Conservation (phyloP, 257 asterid species). For the Gynochthodes officinalis region DNA sequence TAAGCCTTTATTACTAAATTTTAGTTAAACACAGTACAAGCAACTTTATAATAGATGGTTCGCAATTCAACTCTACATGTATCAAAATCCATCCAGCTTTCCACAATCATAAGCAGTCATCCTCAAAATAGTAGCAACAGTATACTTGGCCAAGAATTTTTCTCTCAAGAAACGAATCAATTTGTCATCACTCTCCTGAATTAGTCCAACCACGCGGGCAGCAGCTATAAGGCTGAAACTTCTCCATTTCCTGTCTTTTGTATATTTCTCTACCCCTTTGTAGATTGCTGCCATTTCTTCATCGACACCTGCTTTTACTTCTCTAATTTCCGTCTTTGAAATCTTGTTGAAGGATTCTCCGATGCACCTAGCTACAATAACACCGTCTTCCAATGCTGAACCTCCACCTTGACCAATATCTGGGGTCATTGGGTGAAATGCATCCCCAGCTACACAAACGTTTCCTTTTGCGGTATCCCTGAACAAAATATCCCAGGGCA, state of each 20-base stretch:
- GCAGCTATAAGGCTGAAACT: neutral
- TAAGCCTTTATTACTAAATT: no score
- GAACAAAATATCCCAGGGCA: neutral
- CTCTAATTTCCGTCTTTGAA: neutral
- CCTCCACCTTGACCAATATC: slow-evolving; percentile 10
- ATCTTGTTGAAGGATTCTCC: neutral
- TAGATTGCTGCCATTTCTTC: neutral
- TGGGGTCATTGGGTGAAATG: slow-evolving; percentile 2
- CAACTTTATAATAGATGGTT: neutral
- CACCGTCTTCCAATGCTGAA: neutral
- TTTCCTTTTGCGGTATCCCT: neutral
- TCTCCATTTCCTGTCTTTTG: slow-evolving; percentile 7
- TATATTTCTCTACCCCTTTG: slow-evolving; percentile 2
- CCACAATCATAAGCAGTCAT: slow-evolving; percentile 11
- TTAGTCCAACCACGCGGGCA: neutral
- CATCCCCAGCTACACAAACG: slow-evolving; percentile 2
- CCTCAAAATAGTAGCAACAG: neutral
- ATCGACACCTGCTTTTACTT: neutral
- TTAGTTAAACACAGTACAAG: no score
- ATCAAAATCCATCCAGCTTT: slow-evolving; percentile 2
- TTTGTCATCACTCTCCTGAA: neutral
- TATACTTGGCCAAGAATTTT: neutral
- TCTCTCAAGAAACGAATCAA: neutral
- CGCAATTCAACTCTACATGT: neutral
- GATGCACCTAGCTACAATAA: slow-evolving; percentile 3